Evolutionary conservation across 495 filamentous ascomycete genomes (phyloP).

Genomic region (Penicillium nucicola): DNA sequence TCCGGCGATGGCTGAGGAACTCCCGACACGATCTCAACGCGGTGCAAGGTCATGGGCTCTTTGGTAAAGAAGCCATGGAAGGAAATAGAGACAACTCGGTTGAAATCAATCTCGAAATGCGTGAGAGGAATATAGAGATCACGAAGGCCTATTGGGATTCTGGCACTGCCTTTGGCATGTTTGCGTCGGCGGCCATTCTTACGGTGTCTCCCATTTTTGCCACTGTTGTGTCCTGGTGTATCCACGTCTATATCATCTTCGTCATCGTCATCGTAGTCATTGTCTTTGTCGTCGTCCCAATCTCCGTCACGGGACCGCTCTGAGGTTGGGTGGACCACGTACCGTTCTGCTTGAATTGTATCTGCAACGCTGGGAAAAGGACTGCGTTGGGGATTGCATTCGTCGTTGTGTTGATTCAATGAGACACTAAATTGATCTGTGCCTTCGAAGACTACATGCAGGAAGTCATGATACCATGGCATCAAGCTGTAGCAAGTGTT

Average conservation of each 20-base stretch:
- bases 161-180: not conserved
- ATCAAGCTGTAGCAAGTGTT: conserved; percentile 58
- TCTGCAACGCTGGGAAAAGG: conserved; percentile 76
- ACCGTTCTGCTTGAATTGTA: conserved; percentile 65
- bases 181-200: not conserved
- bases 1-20: conserved; percentile 35
- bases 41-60: conserved; percentile 50
- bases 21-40: conserved; percentile 60
- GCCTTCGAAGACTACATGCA: conserved; percentile 71
- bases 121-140: conserved; percentile 74
- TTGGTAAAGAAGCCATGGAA: conserved; percentile 65
- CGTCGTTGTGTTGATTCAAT: conserved; percentile 67
- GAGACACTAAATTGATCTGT: conserved; percentile 66
- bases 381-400: conserved; percentile 54
- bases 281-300: not conserved
- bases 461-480: conserved; percentile 50
- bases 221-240: conserved; percentile 12
- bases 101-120: conserved; percentile 67
- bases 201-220: not conserved
- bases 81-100: conserved; percentile 59
- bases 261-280: not conserved
- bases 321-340: conserved; percentile 29
- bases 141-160: not conserved
- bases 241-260: not conserved
- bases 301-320: not conserved